Evolutionary conservation across 106 monocot species (phyloP).

Genomic region (Dioscorea zingiberensis): DNA sequence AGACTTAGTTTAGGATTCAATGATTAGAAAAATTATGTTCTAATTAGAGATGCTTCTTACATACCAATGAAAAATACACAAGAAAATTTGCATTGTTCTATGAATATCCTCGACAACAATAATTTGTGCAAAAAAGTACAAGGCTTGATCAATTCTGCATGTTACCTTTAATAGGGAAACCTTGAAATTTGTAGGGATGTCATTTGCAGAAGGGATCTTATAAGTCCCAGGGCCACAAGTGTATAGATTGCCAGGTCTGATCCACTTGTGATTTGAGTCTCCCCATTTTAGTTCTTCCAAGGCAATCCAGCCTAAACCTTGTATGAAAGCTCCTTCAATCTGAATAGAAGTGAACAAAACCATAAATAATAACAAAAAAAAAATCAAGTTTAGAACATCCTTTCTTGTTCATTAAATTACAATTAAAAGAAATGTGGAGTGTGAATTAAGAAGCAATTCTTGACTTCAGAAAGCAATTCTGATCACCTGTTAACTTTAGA

Average conservation of each 20-base stretch:
- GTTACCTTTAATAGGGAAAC: slow-evolving; percentile 91
- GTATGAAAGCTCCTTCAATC: slow-evolving; percentile 97
- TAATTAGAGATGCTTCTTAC: too few relatives aligned
- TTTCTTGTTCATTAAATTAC: too few relatives aligned
- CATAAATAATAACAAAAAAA: too few relatives aligned
- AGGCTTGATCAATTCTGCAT: neutral
- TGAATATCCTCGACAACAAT: neutral
- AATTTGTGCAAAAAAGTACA: neutral
- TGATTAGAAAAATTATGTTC: too few relatives aligned
- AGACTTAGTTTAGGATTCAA: too few relatives aligned
- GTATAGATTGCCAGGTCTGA: slow-evolving; percentile 72
- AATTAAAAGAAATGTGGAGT: too few relatives aligned
- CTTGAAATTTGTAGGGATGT: slow-evolving; percentile 89
- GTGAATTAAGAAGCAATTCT: too few relatives aligned
- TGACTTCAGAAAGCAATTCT: too few relatives aligned
- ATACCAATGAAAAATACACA: too few relatives aligned
- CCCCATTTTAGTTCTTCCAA: slow-evolving; percentile 99
- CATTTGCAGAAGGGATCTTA: slow-evolving; percentile 90
- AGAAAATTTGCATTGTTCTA: too few relatives aligned
- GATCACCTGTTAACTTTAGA: too few relatives aligned
- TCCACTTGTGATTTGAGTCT: slow-evolving; percentile 87
- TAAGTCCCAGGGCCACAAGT: slow-evolving; percentile 91
- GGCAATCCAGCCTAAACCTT: slow-evolving; percentile 95
- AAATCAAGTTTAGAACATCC: too few relatives aligned
- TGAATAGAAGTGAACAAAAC: slow-evolving; percentile 7